Evolutionary conservation across 371 early-diverging fungal genomes (phyloP).

Genomic region (Batkoa obscura): DNA sequence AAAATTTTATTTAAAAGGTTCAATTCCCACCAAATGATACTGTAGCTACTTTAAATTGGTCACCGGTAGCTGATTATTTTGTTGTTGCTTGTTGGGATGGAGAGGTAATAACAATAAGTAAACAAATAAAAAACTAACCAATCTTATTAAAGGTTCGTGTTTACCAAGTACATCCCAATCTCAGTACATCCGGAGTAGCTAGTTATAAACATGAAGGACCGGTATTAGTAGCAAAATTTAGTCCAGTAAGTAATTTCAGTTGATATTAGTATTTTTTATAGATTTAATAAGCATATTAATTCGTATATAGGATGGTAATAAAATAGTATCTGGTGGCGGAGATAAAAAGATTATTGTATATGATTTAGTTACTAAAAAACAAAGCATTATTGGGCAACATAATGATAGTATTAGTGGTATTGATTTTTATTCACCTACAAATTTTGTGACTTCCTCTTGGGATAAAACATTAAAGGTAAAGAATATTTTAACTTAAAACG

Average conservation of each 20-base stretch:
- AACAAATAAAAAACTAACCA: not conserved
- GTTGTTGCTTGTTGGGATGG: conserved; percentile 87
- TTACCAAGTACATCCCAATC: conserved; percentile 64
- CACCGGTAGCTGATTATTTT: conserved; percentile 59
- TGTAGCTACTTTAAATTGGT: conserved; percentile 58
- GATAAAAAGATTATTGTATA: conserved; percentile 14
- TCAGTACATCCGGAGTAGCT: conserved; percentile 45
- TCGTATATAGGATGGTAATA: conserved; percentile 45
- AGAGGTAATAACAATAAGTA: conserved; percentile 26
- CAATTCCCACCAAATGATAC: conserved; percentile 42
- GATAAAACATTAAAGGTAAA: no score
- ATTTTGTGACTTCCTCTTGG: no score
- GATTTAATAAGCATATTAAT: not conserved
- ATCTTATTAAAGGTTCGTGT: conserved; percentile 48
- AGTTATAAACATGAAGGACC: conserved; percentile 69
- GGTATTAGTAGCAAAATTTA: conserved; percentile 67
- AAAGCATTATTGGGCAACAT: no score
- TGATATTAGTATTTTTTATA: no score
- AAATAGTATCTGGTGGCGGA: conserved; percentile 58
- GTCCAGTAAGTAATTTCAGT: conserved; percentile 33
- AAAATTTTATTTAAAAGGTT: no score
- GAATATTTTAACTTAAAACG: no score
- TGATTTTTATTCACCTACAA: no score
- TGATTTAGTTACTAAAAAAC: no score
- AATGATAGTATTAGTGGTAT: no score